Conservation (phyloP, 768 basidiomycete genomes). For the Tricholoma sp. region DNA sequence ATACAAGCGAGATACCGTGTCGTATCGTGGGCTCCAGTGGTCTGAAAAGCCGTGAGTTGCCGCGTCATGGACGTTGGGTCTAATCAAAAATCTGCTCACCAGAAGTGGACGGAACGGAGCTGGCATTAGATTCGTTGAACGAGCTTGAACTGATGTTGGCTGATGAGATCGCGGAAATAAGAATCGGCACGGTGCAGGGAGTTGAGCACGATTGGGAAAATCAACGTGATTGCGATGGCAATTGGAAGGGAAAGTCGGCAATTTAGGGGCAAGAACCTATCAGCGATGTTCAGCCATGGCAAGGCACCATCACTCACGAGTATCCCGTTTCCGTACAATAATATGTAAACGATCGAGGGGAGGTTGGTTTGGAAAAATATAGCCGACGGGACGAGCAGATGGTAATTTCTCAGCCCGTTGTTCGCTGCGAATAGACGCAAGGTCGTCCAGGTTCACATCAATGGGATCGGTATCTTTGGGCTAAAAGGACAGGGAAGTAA, state of each 20-base stretch:
- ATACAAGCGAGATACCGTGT: not conserved
- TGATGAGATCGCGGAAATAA: too few species aligned
- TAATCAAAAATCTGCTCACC: not conserved
- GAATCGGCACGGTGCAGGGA: too few species aligned
- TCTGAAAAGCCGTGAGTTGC: not conserved
- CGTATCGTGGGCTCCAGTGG: not conserved
- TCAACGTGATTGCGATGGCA: too few species aligned
- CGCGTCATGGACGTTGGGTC: not conserved
- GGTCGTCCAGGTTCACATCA: too few species aligned
- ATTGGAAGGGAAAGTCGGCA: too few species aligned
- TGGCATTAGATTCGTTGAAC: not conserved
- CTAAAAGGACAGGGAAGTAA: too few species aligned
- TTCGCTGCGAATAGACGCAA: too few species aligned
- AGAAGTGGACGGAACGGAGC: not conserved
- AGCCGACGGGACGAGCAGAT: too few species aligned
- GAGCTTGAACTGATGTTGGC: too few species aligned
- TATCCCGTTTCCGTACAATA: constrained; percentile 5
- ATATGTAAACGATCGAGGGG: constrained; percentile 9
- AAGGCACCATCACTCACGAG: not conserved
- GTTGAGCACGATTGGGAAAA: too few species aligned
- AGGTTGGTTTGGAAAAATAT: constrained; percentile 9
- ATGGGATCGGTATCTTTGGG: too few species aligned
- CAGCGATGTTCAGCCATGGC: too few species aligned
- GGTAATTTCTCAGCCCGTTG: not conserved
- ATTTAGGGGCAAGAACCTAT: not conserved